These are phyloP conservation scores for Paulownia fortunei DNA, from an alignment of 257 asterid species.

Conservation along the genomic window DNA sequence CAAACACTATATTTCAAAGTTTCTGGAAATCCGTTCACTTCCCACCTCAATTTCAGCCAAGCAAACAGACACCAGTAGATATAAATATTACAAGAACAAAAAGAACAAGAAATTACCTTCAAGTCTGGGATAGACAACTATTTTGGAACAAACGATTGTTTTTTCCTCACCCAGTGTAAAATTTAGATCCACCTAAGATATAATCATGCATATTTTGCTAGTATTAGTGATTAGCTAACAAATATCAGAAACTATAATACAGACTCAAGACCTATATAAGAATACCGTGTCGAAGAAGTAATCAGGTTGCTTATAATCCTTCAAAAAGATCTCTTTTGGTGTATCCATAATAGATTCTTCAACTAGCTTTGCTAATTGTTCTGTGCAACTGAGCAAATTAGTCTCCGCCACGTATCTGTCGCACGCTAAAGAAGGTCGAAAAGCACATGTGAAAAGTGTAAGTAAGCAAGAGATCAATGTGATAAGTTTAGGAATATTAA, in stretches of 20 bases:
- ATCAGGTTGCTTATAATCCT: conserved; percentile 94
- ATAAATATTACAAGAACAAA: neutral
- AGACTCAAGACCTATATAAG: conserved; percentile 9
- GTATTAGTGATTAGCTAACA: conserved; percentile 24
- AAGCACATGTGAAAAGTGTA: conserved; percentile 2
- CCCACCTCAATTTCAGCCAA: neutral
- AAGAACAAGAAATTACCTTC: conserved; percentile 63
- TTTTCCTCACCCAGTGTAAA: conserved; percentile 84
- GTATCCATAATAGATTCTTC: conserved; percentile 78
- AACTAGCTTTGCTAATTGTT: conserved; percentile 57
- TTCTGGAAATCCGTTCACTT: neutral
- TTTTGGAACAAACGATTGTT: conserved; percentile 71
- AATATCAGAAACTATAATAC: neutral
- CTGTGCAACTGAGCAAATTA: conserved; percentile 90
- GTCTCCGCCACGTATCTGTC: conserved; percentile 48
- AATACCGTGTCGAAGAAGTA: conserved; percentile 82
- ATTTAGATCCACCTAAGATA: conserved; percentile 78
- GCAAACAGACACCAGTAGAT: neutral
- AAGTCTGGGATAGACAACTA: conserved; percentile 76
- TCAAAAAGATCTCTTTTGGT: conserved; percentile 90
- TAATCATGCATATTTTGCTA: conserved; percentile 17
- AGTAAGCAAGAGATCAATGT: neutral
- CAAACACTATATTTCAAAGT: neutral
- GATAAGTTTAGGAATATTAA: conserved; percentile 7
- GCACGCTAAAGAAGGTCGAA: conserved; percentile 41